These are phyloP conservation scores for Amphirosellinia nigrospora DNA, from an alignment of 495 filamentous ascomycete genomes.

Conservation along the genomic window DNA sequence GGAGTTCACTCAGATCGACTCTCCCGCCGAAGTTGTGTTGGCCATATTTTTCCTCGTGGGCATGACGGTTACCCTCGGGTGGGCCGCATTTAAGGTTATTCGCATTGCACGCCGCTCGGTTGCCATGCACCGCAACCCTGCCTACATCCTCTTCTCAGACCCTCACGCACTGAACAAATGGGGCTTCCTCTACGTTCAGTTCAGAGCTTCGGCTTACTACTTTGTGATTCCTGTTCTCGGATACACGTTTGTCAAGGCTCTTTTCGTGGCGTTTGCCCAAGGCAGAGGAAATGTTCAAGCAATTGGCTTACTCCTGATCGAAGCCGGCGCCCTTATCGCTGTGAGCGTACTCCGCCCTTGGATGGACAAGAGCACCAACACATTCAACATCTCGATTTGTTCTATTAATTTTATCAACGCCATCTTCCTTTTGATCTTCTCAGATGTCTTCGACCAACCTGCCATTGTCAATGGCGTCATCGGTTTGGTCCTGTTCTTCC, in stretches of 20 bases:
- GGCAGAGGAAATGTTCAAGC: slow-evolving; percentile 76
- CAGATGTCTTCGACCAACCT: slow-evolving; percentile 82
- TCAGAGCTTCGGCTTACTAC: slow-evolving; percentile 95
- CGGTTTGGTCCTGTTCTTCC: slow-evolving; percentile 91
- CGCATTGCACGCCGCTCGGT: slow-evolving; percentile 87
- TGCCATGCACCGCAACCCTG: slow-evolving; percentile 92
- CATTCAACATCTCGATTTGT: slow-evolving; percentile 93
- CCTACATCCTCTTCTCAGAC: slow-evolving; percentile 97
- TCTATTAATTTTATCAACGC: slow-evolving; percentile 90
- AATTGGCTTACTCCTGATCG: slow-evolving; percentile 83
- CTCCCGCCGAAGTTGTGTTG: slow-evolving; percentile 83
- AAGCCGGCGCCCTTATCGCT: slow-evolving; percentile 78
- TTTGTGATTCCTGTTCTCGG: slow-evolving; percentile 84
- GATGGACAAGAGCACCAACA: slow-evolving; percentile 99
- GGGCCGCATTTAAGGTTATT: slow-evolving; percentile 89
- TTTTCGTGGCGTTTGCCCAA: slow-evolving; percentile 91
- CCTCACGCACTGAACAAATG: slow-evolving; percentile 93
- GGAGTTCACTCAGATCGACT: slow-evolving; percentile 89
- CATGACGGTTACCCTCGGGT: slow-evolving; percentile 78
- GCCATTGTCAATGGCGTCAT: slow-evolving; percentile 89
- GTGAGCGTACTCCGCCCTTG: slow-evolving; percentile 86
- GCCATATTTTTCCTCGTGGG: slow-evolving; percentile 90
- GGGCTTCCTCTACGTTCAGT: slow-evolving; percentile 98
- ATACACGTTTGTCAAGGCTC: slow-evolving; percentile 83
- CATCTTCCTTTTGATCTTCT: slow-evolving; percentile 84